A percentile compares a stretch with the other conserved stretches of the same genome.
These are phyloP conservation scores for Nicotiana tabacum DNA, from an alignment of 257 asterid species.

Conservation along the genomic window DNA sequence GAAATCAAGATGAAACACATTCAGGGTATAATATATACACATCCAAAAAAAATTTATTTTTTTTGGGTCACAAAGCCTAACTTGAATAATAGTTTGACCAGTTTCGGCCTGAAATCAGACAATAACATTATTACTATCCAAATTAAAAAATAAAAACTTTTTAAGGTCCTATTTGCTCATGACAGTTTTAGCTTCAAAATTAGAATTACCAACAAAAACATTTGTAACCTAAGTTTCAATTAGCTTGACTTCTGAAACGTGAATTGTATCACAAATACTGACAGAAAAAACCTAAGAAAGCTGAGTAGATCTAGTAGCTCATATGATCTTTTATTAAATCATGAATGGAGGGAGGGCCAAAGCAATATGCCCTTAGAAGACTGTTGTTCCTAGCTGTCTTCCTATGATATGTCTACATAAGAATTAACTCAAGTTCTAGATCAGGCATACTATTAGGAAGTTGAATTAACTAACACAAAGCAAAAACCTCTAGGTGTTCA, in stretches of 20 bases:
- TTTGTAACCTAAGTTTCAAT: not conserved
- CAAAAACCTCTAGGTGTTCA: not conserved
- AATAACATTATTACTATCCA: not conserved
- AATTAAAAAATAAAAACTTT: not conserved
- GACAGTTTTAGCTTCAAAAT: not conserved
- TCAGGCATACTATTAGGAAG: not conserved
- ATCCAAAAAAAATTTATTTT: not conserved
- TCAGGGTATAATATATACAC: not conserved
- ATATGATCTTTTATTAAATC: not conserved
- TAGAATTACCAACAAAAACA: not conserved
- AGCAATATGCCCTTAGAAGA: not conserved
- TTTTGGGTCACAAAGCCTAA: not conserved
- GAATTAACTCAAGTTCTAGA: not conserved
- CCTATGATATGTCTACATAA: not conserved
- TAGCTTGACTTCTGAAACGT: not conserved
- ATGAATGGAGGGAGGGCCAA: not conserved
- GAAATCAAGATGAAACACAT: conserved; percentile 12
- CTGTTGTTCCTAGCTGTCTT: not conserved
- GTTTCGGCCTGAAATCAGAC: not conserved
- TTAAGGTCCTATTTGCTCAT: not conserved
- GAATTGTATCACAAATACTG: not conserved
- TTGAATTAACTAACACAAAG: not conserved
- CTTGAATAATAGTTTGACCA: not conserved
- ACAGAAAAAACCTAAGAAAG: not conserved
- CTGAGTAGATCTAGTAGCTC: not conserved